Evolutionary conservation across 768 basidiomycete genomes (phyloP), one percentile per base, ranked within the genome.

Genomic region (Russula sp.): DNA sequence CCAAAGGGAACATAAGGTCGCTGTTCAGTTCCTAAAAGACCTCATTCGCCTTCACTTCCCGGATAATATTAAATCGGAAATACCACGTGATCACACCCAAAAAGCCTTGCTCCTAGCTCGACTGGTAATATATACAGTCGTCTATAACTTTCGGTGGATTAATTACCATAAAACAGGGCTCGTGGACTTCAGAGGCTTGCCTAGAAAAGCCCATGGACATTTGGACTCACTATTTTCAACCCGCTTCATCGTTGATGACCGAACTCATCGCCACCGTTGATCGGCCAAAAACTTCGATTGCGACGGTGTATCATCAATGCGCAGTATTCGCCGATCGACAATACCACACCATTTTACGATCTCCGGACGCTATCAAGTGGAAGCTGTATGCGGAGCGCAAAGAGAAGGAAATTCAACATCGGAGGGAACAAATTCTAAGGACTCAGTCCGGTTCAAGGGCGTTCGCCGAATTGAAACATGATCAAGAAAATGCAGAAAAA

Each of bases 241-340:
- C 81, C 0, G 91, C 94, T 0, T 78, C 80, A 3, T 52, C 68
- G 1, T 69, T 80, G 32, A 70, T 79, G 46, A 49, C 63, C 30
- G 55, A 70, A 56, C 34, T 65, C 9, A 49, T 67, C 14, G 56
- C 62, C 14, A 24, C 64, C 3, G 51, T 49, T 5, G 65, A 62
- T 28, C 64, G 62, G 3, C 69, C 62, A 2, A 69, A 68, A 20
- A 38, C 68, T 8, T 48, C 60, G 8, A 58, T 79, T 55, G 85
- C 86, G 22, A 79, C 79, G 11, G 81, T 95, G 36, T 92, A 84
- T 72, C 85, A 88, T 64, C 83, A 90, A 69, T 98, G 85, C 72
- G 97, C 96, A 0, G 79, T 82, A 28, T 98, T 98, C 71, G 91
- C 95, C 0, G 94, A 98, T 70, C 79, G 81, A 14, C 95, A 98